These are phyloP conservation scores for Ceratocystis lukuohia DNA, from an alignment of 2,329 filamentous ascomycete genomes.

Conservation along the genomic window DNA sequence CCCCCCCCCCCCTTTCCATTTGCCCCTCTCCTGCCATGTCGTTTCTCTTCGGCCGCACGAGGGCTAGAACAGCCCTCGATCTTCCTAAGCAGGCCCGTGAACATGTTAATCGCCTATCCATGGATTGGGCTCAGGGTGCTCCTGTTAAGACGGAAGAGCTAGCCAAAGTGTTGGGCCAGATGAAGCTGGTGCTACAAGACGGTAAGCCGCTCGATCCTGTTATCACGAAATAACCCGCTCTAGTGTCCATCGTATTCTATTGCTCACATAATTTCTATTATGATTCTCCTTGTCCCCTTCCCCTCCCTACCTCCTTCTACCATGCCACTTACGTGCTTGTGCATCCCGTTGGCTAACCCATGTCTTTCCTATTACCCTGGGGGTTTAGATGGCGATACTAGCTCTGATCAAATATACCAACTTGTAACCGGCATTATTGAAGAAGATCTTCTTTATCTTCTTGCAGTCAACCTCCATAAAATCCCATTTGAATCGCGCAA, in stretches of 20 bases:
- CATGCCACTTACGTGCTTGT: background rate
- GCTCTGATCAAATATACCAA: slow-evolving; percentile 75
- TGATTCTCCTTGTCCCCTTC: background rate
- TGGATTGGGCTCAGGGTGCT: slow-evolving; percentile 20
- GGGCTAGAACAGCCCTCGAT: slow-evolving; percentile 39
- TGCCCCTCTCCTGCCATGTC: slow-evolving; percentile 30
- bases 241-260: background rate
- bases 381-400: slow-evolving; percentile 64
- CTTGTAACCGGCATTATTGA: slow-evolving; percentile 74
- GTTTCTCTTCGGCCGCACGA: slow-evolving; percentile 42
- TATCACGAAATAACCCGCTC: no score
- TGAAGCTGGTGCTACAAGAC: slow-evolving; percentile 87
- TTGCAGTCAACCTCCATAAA: slow-evolving; percentile 69
- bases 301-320: background rate
- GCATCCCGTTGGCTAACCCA: slow-evolving; percentile 1
- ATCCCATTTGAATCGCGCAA: slow-evolving; percentile 94
- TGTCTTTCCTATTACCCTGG: slow-evolving; percentile 13
- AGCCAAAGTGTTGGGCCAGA: slow-evolving; percentile 70
- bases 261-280: background rate
- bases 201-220: slow-evolving; percentile 39
- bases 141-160: slow-evolving; percentile 63
- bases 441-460: slow-evolving; percentile 74
- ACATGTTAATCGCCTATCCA: slow-evolving; percentile 21
- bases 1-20: background rate
- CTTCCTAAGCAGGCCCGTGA: slow-evolving; percentile 38